These are phyloP conservation scores for Priceomyces castillae DNA, from an alignment of 805 yeast genomes.

Conservation along the genomic window DNA sequence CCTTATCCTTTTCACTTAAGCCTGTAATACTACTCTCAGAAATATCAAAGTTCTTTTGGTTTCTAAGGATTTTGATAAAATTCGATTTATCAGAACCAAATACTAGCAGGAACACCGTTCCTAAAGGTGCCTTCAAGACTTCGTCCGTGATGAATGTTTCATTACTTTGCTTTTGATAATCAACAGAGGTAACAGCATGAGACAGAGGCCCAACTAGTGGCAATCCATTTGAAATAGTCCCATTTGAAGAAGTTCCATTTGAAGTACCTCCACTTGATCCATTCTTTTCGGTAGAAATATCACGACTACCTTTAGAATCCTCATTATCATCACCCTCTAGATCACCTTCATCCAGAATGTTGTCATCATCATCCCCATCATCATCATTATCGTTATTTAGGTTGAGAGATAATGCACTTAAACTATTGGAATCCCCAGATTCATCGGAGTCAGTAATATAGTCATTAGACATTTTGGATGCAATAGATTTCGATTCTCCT, in stretches of 20 bases:
- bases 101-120: constrained; percentile 54
- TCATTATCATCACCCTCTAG: constrained; percentile 4
- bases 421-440: constrained; percentile 12
- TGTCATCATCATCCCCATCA: background rate
- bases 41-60: constrained; percentile 64
- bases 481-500: constrained; percentile 7
- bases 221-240: constrained; percentile 33
- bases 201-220: constrained; percentile 42
- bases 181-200: constrained; percentile 49
- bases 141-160: constrained; percentile 60
- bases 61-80: constrained; percentile 44
- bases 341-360: constrained; percentile 13
- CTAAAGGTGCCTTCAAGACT: constrained; percentile 59
- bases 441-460: constrained; percentile 25
- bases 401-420: constrained; percentile 17
- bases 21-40: constrained; percentile 41
- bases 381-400: constrained; percentile 5
- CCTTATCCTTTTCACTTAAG: constrained; percentile 21
- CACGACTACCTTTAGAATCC: background rate
- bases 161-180: constrained; percentile 42
- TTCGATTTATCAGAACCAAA: constrained; percentile 59
- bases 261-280: background rate
- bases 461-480: constrained; percentile 4
- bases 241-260: background rate
- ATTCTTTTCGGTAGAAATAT: background rate